Evolutionary conservation across 768 basidiomycete genomes (phyloP).

Genomic region (Lyophyllum shimeji): DNA sequence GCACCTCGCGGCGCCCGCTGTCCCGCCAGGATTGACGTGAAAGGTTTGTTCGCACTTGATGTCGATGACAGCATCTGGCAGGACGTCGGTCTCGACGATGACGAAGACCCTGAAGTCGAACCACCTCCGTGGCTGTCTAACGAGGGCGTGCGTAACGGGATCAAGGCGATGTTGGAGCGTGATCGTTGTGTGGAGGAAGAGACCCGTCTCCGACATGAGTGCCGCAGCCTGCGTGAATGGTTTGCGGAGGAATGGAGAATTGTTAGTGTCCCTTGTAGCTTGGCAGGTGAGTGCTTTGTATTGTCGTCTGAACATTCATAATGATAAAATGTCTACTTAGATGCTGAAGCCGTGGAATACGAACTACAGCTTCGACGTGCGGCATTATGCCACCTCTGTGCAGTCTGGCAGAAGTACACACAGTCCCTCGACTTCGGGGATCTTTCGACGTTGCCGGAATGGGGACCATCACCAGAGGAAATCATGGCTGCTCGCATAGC

Average conservation of each 20-base stretch:
- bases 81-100: conserved; percentile 24
- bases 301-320: neutral
- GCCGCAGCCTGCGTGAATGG: neutral
- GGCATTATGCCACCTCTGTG: neutral
- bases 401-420: neutral
- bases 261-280: neutral
- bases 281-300: neutral
- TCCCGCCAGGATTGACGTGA: conserved; percentile 8
- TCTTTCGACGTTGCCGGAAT: neutral
- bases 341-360: neutral
- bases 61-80: conserved; percentile 31
- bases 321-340: neutral
- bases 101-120: conserved; percentile 6
- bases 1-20: conserved; percentile 18
- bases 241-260: neutral
- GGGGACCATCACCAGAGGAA: neutral
- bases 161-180: neutral
- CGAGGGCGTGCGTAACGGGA: neutral
- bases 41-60: conserved; percentile 24
- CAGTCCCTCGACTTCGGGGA: conserved; percentile 1
- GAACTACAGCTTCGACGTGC: neutral
- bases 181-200: conserved; percentile 2
- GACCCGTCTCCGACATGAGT: neutral
- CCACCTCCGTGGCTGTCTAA: neutral
- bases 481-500: neutral